Evolutionary conservation across 202 grass and related monocot genomes (phyloP).

Genomic region (Musa balbisiana): DNA sequence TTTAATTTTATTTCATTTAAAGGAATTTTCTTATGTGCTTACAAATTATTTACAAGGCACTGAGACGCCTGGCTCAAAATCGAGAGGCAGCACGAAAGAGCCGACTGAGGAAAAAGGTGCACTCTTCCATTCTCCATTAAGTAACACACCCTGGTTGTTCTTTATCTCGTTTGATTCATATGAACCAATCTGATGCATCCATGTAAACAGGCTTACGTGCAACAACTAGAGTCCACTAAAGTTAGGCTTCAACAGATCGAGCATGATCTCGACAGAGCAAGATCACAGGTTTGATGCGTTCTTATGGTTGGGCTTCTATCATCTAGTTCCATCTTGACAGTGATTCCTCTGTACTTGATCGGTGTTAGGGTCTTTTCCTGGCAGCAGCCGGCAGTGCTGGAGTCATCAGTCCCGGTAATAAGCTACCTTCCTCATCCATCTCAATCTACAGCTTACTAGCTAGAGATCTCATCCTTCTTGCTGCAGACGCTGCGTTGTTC

Average conservation of each 20-base stretch:
- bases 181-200: too few relatives aligned
- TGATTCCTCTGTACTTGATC: conserved; percentile 9
- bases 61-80: conserved; percentile 18
- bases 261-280: conserved; percentile 37
- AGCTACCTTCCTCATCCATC: too few relatives aligned
- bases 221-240: conserved; percentile 66
- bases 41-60: not conserved
- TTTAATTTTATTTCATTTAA: too few relatives aligned
- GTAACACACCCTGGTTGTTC: not conserved
- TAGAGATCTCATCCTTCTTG: too few relatives aligned
- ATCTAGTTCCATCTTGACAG: not conserved
- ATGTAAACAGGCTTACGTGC: conserved; percentile 11
- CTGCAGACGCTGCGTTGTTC: conserved; percentile 3
- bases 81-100: conserved; percentile 18
- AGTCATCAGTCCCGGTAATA: conserved; percentile 3
- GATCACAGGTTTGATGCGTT: conserved; percentile 8
- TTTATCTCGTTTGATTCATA: not conserved
- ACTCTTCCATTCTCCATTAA: not conserved
- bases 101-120: conserved; percentile 19
- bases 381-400: not conserved
- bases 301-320: too few relatives aligned
- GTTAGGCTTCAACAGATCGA: conserved; percentile 88
- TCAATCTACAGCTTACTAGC: too few relatives aligned
- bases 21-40: too few relatives aligned
- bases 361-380: conserved; percentile 9